A percentile compares a stretch with the other conserved stretches of the same genome.
These are phyloP conservation scores for Larix sibirica DNA, from an alignment of 83 land plant genomes.

Conservation along the genomic window DNA sequence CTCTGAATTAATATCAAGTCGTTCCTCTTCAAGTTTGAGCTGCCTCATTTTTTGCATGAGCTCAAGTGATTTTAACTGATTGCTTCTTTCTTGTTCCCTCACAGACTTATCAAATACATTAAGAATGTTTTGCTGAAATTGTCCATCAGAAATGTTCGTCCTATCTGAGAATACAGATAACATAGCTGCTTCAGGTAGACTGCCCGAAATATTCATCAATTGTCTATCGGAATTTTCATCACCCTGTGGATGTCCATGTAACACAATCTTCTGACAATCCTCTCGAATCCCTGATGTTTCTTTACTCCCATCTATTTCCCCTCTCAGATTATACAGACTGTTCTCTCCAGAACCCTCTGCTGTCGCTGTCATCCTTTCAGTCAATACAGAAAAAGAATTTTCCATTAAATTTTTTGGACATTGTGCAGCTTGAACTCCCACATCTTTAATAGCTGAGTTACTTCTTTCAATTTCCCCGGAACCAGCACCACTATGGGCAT, in stretches of 20 bases:
- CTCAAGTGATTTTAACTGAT: slow-evolving; percentile 64
- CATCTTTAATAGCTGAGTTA: background rate
- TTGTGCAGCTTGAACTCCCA: background rate
- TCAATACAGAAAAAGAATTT: background rate
- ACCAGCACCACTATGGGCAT: background rate
- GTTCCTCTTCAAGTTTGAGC: slow-evolving; percentile 52
- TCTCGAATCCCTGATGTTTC: background rate
- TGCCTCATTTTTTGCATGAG: slow-evolving; percentile 43
- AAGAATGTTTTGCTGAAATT: slow-evolving; percentile 15
- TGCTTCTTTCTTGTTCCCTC: slow-evolving; percentile 57
- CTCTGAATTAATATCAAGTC: slow-evolving; percentile 49
- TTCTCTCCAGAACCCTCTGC: background rate
- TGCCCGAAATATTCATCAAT: background rate
- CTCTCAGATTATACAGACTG: background rate
- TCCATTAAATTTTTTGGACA: background rate
- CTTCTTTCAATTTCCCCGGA: background rate
- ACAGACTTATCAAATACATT: slow-evolving; percentile 38
- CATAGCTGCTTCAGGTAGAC: background rate
- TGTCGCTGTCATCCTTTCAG: background rate
- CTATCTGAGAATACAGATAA: background rate
- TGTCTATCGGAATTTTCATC: background rate
- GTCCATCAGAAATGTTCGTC: background rate
- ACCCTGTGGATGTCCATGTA: background rate
- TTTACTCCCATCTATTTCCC: background rate
- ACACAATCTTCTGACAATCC: background rate